Conservation (phyloP, 257 asterid genomes). For the Solanum appendiculatum region DNA sequence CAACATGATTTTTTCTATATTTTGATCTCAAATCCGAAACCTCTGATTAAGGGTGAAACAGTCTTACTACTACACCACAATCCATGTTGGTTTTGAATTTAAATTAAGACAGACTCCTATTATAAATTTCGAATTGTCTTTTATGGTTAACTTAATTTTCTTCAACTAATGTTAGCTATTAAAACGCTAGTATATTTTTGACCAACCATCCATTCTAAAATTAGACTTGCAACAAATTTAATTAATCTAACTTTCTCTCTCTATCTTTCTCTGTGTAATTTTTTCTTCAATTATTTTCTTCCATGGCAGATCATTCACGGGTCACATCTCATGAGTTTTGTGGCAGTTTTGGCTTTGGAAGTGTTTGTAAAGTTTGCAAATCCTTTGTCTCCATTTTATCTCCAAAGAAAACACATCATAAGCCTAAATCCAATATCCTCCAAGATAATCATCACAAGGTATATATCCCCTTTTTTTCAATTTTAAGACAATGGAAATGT, state of each 20-base stretch:
- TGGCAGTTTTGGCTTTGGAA: slow-evolving; percentile 32
- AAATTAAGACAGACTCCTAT: not conserved
- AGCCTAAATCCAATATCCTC: slow-evolving; percentile 11
- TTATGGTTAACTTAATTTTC: not conserved
- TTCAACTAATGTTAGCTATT: not conserved
- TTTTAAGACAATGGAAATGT: not conserved
- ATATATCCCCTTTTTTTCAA: not conserved
- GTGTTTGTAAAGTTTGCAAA: slow-evolving; percentile 38
- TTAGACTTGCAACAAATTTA: not conserved
- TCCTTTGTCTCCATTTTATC: slow-evolving; percentile 25
- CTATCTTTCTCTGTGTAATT: not conserved
- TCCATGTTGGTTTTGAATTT: not conserved
- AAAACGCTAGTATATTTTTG: not conserved
- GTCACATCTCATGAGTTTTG: slow-evolving; percentile 29
- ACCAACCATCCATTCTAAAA: slow-evolving; percentile 12
- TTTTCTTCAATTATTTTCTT: not conserved
- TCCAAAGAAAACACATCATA: slow-evolving; percentile 15
- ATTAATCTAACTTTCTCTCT: not conserved
- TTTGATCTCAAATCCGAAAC: too few relatives aligned
- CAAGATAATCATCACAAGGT: slow-evolving; percentile 16
- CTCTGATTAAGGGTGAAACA: too few relatives aligned
- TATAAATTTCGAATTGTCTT: not conserved
- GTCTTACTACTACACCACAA: too few relatives aligned
- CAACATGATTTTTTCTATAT: too few relatives aligned
- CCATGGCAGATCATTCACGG: slow-evolving; percentile 48